These are phyloP conservation scores for Fusarium tricinctum DNA, from an alignment of 2,329 filamentous ascomycete species.

Conservation along the genomic window DNA sequence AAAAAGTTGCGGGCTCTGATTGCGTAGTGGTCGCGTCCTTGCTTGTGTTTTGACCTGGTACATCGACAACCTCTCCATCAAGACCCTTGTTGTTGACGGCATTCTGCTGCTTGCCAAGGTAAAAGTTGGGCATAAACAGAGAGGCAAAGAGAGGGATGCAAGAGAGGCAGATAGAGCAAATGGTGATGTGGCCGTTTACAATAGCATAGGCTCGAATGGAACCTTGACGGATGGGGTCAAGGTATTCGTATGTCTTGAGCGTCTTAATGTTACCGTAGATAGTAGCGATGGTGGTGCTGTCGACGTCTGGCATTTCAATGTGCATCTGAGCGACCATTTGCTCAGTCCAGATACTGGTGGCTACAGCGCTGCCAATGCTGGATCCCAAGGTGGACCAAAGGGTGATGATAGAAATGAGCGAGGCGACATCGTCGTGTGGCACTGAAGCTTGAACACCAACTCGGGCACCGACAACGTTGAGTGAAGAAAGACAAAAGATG, in stretches of 20 bases:
- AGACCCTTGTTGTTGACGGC: slow-evolving; percentile 54
- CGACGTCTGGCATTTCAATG: slow-evolving; percentile 49
- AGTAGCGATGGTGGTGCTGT: slow-evolving; percentile 43
- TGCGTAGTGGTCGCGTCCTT: not conserved
- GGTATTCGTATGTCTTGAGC: slow-evolving; percentile 52
- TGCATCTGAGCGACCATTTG: slow-evolving; percentile 55
- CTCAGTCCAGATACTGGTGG: slow-evolving; percentile 57
- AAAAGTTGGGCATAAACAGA: slow-evolving; percentile 60
- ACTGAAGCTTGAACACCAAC: slow-evolving; percentile 59
- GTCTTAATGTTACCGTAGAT: slow-evolving; percentile 56
- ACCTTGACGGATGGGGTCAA: slow-evolving; percentile 55
- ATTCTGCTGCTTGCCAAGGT: slow-evolving; percentile 55
- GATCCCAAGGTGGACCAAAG: slow-evolving; percentile 58
- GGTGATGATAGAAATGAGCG: slow-evolving; percentile 55
- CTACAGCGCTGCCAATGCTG: slow-evolving; percentile 56
- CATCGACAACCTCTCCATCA: slow-evolving; percentile 49
- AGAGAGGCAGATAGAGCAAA: slow-evolving; percentile 51
- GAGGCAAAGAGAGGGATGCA: slow-evolving; percentile 53
- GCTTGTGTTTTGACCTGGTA: slow-evolving; percentile 33
- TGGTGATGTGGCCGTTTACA: slow-evolving; percentile 54
- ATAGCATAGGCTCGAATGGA: slow-evolving; percentile 55
- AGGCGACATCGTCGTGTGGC: slow-evolving; percentile 59
- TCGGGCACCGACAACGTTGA: slow-evolving; percentile 57
- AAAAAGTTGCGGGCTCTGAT: slow-evolving; percentile 10
- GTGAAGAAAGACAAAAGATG: slow-evolving; percentile 55